Percentiles rank a stretch among this genome's conserved stretches.
Evolutionary conservation across 768 basidiomycete species (phyloP).

Genomic region (Hysterangium stoloniferum): DNA sequence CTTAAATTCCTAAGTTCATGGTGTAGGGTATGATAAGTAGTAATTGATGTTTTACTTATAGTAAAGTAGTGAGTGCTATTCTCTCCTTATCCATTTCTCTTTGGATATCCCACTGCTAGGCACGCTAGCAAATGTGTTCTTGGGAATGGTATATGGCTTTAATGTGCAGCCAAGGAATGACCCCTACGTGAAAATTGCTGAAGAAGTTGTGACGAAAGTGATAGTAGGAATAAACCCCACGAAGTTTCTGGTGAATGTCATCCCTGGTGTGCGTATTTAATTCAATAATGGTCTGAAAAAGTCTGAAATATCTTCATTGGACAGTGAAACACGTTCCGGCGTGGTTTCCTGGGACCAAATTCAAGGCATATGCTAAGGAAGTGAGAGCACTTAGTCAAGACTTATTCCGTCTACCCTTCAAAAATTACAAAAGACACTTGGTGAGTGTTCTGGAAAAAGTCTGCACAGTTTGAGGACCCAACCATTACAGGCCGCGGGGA

Average conservation of each 20-base stretch:
- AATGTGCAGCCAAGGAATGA: constrained; percentile 25
- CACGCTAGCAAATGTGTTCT: no score
- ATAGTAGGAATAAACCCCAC: constrained; percentile 23
- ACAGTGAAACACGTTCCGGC: constrained; percentile 16
- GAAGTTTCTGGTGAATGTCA: constrained; percentile 23
- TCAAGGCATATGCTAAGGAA: constrained; percentile 9
- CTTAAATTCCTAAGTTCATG: no score
- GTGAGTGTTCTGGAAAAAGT: neutral
- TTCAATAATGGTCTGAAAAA: neutral
- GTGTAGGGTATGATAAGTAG: no score
- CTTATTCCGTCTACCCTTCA: neutral
- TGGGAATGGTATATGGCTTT: constrained; percentile 28
- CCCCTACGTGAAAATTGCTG: constrained; percentile 24
- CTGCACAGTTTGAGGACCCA: neutral
- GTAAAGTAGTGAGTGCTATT: no score
- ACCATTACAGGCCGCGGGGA: constrained; percentile 7
- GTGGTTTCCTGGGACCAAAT: constrained; percentile 18
- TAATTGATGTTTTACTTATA: no score
- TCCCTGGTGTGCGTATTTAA: constrained; percentile 7
- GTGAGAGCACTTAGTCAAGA: neutral
- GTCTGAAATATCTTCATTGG: neutral
- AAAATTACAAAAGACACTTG: neutral
- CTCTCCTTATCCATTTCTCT: no score
- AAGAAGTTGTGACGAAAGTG: constrained; percentile 19
- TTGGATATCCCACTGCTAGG: no score